phyloP scores from a whole-genome alignment of 441 rosid species.

The Erysimum pusillum region DNA sequence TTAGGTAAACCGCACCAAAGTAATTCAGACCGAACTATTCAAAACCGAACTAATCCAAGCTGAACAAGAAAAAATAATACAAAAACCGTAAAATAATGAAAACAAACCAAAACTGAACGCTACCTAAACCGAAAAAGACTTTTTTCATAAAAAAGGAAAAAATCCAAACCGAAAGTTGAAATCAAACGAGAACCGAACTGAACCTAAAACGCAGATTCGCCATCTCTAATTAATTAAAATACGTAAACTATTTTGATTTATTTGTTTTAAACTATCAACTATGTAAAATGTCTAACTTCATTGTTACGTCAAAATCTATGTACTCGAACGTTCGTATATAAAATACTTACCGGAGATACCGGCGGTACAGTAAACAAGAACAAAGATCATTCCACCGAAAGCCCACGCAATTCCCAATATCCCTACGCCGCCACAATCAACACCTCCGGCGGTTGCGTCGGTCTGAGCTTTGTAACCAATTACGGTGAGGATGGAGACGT shows the following conservation, averaged over 20 bases:
- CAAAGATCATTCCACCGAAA: constrained; percentile 73
- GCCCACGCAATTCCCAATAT: constrained; percentile 72
- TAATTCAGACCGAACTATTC: no score
- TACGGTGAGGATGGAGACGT: constrained; percentile 60
- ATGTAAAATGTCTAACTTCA: neutral
- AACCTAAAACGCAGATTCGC: neutral
- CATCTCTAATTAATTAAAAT: neutral
- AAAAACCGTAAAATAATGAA: neutral
- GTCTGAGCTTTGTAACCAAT: constrained; percentile 62
- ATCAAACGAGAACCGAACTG: neutral
- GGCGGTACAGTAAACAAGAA: constrained; percentile 72
- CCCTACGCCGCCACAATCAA: constrained; percentile 64
- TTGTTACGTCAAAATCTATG: constrained; percentile 4
- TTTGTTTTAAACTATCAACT: neutral
- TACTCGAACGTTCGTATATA: constrained; percentile 7
- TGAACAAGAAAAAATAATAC: neutral
- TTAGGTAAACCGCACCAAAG: constrained; percentile 2
- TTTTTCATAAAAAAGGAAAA: neutral
- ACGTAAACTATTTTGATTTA: neutral
- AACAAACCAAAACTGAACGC: no score
- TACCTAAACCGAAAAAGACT: neutral
- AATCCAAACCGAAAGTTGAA: neutral
- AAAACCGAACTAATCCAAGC: no score
- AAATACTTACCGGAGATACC: constrained; percentile 63
- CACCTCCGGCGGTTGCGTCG: constrained; percentile 40